Base-by-base conservation (phyloP, 2,329 filamentous ascomycete genomes). In the Colletotrichum melonis region DNA sequence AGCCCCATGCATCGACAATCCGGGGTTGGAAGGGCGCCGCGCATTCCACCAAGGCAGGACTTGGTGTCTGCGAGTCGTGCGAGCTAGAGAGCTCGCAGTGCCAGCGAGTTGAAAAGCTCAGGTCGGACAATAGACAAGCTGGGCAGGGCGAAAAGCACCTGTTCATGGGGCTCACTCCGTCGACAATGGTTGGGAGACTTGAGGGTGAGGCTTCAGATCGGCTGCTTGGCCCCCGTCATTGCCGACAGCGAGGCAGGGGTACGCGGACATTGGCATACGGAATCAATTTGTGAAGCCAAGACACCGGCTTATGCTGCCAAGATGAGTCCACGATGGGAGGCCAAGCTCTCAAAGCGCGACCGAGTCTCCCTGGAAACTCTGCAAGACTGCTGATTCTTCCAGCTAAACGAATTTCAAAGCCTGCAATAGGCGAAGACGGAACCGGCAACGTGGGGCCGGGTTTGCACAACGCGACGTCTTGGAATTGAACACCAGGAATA, bases 211-310 rank as follows among this genome's bases (percentile, higher is more conserved):
- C 71, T 66, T 73, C 28, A 35, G 71, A 73, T 73, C 71, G 60
- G 12, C 71, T 24, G 54, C 71, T 73, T 73, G 71, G 71, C 71
- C 57, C 16, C 54, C 71, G 71, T 73, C 71, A 73, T 73, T 30
- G 35, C 26, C 56, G 32, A 49, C 28, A 24, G 67, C 22, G 16
- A 32, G 38, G 49, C 67, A 73, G 71, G 70, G 71, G 60, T 70
- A 24, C 12, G 67, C 60, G 35, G 55, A 68, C 67, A 57, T 62
- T 73, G 71, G 71, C 71, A 71, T 26, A 73, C 71, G 71, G 56
- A 70, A 73, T 69, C 22, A n/a, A 58, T n/a, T 56, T 57, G 67
- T 35, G 67, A 49, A 32, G 70, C 60, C 70, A 73, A 73, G 70
- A 69, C 19, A 32, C 49, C 30, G 35, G 26, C 32, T 55, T 55